Evolutionary conservation across 2,329 filamentous ascomycete species (phyloP), one percentile per base, ranked within the genome.

Genomic region (Simplicillium aogashimaense): DNA sequence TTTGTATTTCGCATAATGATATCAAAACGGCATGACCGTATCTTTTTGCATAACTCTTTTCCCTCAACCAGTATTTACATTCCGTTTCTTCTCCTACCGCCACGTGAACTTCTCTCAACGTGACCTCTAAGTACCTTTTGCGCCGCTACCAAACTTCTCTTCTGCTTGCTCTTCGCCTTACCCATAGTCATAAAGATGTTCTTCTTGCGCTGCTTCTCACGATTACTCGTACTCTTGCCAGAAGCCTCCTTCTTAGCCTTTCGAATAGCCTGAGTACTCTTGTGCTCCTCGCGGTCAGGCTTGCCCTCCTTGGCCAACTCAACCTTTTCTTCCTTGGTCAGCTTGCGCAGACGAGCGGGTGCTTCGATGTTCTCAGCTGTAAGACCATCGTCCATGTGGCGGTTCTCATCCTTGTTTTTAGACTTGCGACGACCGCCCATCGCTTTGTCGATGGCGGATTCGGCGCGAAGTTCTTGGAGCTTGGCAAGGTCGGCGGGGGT

Each of bases 161-260:
- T 95, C 56, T 92, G 83, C 73, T 97, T 98, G 50, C 75, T 77
- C 72, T 92, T 94, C 10, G 92, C 92, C 71, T 98, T 97, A 43
- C 90, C 86, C 44, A 98, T 66, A 31, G 90, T 97, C 92, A 98
- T 98, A 53, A 98, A 60, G 65, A 98, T 94, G 63, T 98, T 98
- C 84, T 98, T 98, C 74, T 86, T 87, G 51, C 90, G 73, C 33
- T 85, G 79, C 77, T 98, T 98, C 70, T 98, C 92, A 67, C 85
- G 86, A 66, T 98, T 98, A 49, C 90, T 97, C 30, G 87, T 89
- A 59, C 86, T 94, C 79, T 97, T 97, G 54, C 92, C 92, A 64
- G 88, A 78, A 2, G 79, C 74, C 53, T 82, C 78, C 75, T 94
- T 94, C 72, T 89, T 86, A 59, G 86, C 79, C 71, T 87, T 86